phyloP scores from a whole-genome alignment of 129 eudicot species.

The Flaveria brownii region DNA sequence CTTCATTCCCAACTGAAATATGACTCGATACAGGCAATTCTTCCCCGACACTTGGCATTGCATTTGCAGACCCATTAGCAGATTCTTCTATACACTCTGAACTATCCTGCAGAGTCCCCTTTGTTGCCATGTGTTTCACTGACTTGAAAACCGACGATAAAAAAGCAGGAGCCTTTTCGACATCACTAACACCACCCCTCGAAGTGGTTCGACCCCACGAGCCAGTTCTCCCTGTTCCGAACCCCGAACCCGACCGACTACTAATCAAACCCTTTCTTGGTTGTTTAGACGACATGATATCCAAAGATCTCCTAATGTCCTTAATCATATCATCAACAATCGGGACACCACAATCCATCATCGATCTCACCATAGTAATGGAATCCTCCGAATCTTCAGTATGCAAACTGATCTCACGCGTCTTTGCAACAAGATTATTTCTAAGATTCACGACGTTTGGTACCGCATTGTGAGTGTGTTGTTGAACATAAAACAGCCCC shows the following conservation, averaged over 20 bases:
- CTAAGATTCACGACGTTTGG: constrained; percentile 69
- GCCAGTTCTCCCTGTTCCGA: constrained; percentile 43
- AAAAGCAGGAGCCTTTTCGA: constrained; percentile 12
- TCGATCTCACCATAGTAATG: constrained; percentile 67
- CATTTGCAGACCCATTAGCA: constrained; percentile 19
- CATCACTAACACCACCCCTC: constrained; percentile 46
- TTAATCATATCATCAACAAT: constrained; percentile 72
- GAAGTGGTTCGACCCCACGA: constrained; percentile 67
- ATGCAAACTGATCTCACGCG: constrained; percentile 63
- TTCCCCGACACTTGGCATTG: constrained; percentile 23
- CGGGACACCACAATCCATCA: constrained; percentile 77
- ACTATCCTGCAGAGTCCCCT: too few species aligned
- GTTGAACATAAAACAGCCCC: constrained; percentile 89
- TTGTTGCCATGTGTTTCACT: too few species aligned
- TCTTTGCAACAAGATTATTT: constrained; percentile 47
- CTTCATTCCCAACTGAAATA: constrained; percentile 31
- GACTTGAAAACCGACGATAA: too few species aligned
- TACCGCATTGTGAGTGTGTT: constrained; percentile 67
- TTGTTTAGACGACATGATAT: constrained; percentile 61
- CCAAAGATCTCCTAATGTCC: constrained; percentile 63
- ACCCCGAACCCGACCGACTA: constrained; percentile 43
- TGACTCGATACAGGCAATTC: constrained; percentile 46
- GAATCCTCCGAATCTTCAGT: constrained; percentile 93
- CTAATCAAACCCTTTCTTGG: constrained; percentile 61
- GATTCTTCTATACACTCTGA: background rate